Evolutionary conservation across 163 green algal genomes (phyloP), one percentile per base, ranked within the genome.

Genomic region (Smithsoniella earleae): DNA sequence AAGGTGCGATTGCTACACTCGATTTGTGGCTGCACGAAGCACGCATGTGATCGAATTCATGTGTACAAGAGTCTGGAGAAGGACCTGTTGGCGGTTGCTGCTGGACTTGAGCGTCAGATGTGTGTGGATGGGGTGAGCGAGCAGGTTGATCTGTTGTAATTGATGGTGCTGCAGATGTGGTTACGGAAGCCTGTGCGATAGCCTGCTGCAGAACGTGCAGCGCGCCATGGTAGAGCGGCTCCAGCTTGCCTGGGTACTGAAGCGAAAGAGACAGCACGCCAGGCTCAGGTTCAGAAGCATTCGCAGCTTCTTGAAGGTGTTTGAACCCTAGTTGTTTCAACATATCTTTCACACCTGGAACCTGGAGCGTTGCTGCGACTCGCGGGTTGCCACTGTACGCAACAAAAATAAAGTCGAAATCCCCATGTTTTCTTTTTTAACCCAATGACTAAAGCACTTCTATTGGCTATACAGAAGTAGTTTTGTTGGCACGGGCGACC

Each of bases 181-280:
- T 31, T 69, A 33, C 27, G 25, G 58, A n/a, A 5, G 25, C 58
- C 8, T 69, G 27, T 69, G 58, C 58, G 20, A 69, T 31, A 8
- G 34, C 27, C 8, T 30, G 58, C 3, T 34, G 58, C 8, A 69
- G 25, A 5, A 69, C 30, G 8, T 30, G 43, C 25, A 69, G 58
- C 22, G 58, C 58, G 16, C 58, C 58, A 34, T 69, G 58, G 58
- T 45, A 69, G 3, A 69, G 58, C 5, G 58, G 16, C 58, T 69
- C 58, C 16, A 45, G 20, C 20, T 33, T 4, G 10, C 58, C 58
- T 69, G 58, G 58, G 43, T 45, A 13, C 13, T 13, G 10, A 13
- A 36, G 10, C 8, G 58, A 33, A 45, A 69, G 58, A 69, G 6
- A 5, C 30, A 69, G 31, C 27, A 38, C 20, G 31, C 58, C 58